Evolutionary conservation across 495 filamentous ascomycete genomes (phyloP).

Genomic region (Neurospora sublineolata): DNA sequence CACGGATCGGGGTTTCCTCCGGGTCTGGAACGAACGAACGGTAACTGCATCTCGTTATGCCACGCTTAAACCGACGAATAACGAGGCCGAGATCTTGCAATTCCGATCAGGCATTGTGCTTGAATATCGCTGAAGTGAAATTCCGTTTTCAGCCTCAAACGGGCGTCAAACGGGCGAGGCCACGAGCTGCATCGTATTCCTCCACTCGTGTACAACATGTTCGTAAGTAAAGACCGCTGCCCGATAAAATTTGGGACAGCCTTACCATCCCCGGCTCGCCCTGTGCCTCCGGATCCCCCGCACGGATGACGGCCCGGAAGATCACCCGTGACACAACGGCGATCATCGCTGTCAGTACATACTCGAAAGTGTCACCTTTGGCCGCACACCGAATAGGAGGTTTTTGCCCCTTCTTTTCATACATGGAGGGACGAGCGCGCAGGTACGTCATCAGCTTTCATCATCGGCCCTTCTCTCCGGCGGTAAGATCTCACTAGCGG

Average conservation of each 20-base stretch:
- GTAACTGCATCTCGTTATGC: background rate
- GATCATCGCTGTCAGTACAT: background rate
- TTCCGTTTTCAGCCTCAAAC: background rate
- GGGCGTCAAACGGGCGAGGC: background rate
- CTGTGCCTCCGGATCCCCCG: background rate
- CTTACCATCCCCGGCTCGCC: background rate
- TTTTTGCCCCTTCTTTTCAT: too few species aligned
- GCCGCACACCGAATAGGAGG: too few species aligned
- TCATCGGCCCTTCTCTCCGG: background rate
- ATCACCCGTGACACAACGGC: background rate
- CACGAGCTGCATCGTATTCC: background rate
- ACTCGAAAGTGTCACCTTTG: too few species aligned
- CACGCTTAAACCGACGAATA: background rate
- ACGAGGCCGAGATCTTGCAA: background rate
- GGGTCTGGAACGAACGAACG: background rate
- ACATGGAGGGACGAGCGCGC: too few species aligned
- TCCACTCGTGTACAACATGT: background rate
- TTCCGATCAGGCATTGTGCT: background rate
- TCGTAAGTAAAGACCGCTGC: too few species aligned
- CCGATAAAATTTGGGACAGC: background rate
- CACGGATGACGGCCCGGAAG: background rate
- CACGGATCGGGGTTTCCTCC: background rate
- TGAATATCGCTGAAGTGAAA: background rate
- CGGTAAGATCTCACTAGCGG: background rate
- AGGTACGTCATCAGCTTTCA: too few species aligned